Percentiles rank a stretch among this genome's conserved stretches.
Conservation (phyloP, 2,329 filamentous ascomycete species). For the Ophiostoma sp. region DNA sequence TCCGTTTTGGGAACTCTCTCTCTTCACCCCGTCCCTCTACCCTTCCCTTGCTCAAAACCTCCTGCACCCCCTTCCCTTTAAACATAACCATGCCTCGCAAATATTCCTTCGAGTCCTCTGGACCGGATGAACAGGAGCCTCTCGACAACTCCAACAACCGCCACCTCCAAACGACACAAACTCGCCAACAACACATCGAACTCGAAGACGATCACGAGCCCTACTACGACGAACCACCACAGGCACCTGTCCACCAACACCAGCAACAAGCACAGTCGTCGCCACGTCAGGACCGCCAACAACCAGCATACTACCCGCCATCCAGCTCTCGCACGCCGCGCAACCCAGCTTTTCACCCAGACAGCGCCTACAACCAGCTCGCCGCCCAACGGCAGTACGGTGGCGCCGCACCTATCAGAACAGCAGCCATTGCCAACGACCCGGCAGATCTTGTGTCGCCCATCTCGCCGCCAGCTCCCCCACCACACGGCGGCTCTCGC, state of each 20-base stretch:
- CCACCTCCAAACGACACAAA: conserved; percentile 14
- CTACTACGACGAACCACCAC: conserved; percentile 27
- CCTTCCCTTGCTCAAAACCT: background rate
- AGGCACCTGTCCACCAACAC: conserved; percentile 23
- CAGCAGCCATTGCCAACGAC: background rate
- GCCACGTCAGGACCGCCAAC: conserved; percentile 27
- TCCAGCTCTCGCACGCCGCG: conserved; percentile 28
- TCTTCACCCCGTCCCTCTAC: background rate
- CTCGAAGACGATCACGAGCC: conserved; percentile 24
- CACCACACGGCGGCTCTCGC: conserved; percentile 28
- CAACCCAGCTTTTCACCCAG: conserved; percentile 38
- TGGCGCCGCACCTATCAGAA: conserved; percentile 31
- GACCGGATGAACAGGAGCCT: conserved; percentile 31
- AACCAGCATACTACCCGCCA: conserved; percentile 30
- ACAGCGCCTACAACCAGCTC: conserved; percentile 41
- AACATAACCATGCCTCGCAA: conserved; percentile 29
- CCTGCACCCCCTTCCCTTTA: background rate
- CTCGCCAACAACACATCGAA: conserved; percentile 21
- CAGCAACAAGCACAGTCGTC: conserved; percentile 20
- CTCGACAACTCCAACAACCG: conserved; percentile 28
- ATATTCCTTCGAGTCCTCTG: conserved; percentile 31
- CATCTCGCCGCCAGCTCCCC: conserved; percentile 33
- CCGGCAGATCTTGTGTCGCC: conserved; percentile 32
- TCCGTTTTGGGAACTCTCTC: conserved; percentile 8
- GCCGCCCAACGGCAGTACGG: conserved; percentile 36